Evolutionary conservation across 805 yeast genomes (phyloP).

Genomic region (Schwanniomyces yamadae): DNA sequence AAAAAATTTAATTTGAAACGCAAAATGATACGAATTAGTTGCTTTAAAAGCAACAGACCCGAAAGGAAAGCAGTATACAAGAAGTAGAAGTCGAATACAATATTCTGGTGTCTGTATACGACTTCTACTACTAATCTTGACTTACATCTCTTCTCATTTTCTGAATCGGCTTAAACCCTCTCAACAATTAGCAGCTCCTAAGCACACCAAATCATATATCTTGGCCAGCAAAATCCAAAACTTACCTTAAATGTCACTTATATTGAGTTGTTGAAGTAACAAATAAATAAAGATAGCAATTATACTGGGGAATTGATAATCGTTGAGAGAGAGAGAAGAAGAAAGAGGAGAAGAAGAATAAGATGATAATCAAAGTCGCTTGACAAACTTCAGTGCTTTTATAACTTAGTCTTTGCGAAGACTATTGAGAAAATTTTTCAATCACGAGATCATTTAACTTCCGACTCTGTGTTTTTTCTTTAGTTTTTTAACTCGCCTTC

Average conservation of each 20-base stretch:
- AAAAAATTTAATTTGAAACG: conserved; percentile 1
- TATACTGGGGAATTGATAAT: conserved; percentile 25
- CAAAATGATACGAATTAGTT: no score
- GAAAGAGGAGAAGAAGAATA: conserved; percentile 16
- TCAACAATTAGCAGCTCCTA: conserved; percentile 11
- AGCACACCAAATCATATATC: not conserved
- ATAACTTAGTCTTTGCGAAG: conserved; percentile 4
- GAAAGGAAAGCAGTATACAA: no score
- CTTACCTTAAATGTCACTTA: conserved; percentile 8
- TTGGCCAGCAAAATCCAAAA: not conserved
- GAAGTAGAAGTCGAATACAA: no score
- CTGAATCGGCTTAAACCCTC: no score
- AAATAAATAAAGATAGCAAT: conserved; percentile 13
- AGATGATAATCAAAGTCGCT: not conserved
- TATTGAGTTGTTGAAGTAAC: conserved; percentile 2
- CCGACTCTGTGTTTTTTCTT: no score
- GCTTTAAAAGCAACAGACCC: no score
- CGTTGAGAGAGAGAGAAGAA: conserved; percentile 34
- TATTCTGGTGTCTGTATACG: no score
- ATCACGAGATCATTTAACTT: conserved; percentile 2
- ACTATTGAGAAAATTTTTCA: conserved; percentile 5
- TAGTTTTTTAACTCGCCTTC: no score
- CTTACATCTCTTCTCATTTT: not conserved
- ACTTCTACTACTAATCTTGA: no score
- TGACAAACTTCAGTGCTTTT: conserved; percentile 3